Conservation (phyloP, 441 rosid species). For the Euphorbia schlechtendalii region DNA sequence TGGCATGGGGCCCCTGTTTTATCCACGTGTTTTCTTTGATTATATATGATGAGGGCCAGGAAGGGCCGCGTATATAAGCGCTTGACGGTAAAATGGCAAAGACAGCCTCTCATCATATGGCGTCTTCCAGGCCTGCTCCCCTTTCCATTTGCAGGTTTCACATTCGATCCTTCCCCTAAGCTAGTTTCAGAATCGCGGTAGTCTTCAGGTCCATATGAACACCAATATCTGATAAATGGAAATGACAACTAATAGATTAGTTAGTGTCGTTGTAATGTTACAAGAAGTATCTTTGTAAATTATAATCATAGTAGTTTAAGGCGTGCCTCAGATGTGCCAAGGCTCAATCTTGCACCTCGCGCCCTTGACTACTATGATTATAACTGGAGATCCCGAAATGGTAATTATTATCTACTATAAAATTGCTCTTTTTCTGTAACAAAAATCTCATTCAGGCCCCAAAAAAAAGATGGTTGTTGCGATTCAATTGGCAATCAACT, state of each 20-base stretch:
- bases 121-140: slow-evolving; percentile 54
- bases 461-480: background rate
- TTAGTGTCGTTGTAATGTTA: background rate
- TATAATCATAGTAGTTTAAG: too few relatives aligned
- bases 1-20: slow-evolving; percentile 48
- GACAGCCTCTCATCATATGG: slow-evolving; percentile 55
- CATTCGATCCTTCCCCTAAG: slow-evolving; percentile 30
- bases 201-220: slow-evolving; percentile 58
- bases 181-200: slow-evolving; percentile 35
- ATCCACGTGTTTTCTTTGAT: slow-evolving; percentile 50
- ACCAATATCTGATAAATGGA: slow-evolving; percentile 45
- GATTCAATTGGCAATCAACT: background rate
- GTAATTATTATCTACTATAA: background rate
- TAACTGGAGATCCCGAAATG: background rate
- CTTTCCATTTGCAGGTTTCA: slow-evolving; percentile 41
- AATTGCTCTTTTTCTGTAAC: background rate
- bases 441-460: background rate
- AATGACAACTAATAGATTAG: slow-evolving; percentile 7
- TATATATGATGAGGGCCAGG: slow-evolving; percentile 47
- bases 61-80: slow-evolving; percentile 39
- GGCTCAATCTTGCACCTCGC: too few relatives aligned
- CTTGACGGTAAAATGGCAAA: slow-evolving; percentile 54
- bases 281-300: background rate
- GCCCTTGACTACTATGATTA: too few relatives aligned
- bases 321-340: too few relatives aligned